These are phyloP conservation scores for Tremella fuciformis DNA, from an alignment of 768 basidiomycete genomes.

Conservation along the genomic window DNA sequence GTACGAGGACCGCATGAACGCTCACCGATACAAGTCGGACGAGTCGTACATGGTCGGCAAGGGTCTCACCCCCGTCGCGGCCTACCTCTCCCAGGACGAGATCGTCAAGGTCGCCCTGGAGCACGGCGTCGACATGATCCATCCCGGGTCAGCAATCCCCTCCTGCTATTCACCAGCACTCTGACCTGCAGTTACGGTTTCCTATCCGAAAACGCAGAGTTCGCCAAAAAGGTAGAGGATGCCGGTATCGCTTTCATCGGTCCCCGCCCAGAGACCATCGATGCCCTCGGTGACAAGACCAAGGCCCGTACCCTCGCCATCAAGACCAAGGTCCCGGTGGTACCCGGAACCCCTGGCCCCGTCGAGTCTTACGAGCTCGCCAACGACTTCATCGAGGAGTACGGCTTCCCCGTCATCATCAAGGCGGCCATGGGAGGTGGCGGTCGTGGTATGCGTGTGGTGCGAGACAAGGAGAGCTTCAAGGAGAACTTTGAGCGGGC, in stretches of 20 bases:
- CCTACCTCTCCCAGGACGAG: conserved; percentile 95
- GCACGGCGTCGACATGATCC: conserved; percentile 99
- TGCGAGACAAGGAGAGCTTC: conserved; percentile 89
- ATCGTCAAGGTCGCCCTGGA: conserved; percentile 95
- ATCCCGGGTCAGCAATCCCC: conserved; percentile 70
- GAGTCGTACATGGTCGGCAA: conserved; percentile 98
- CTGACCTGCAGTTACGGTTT: conserved; percentile 75
- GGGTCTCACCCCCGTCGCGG: conserved; percentile 90
- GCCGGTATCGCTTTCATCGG: conserved; percentile 97
- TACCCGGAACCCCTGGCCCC: conserved; percentile 96
- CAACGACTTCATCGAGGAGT: conserved; percentile 84
- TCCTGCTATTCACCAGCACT: neutral
- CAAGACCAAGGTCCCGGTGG: conserved; percentile 87
- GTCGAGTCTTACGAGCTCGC: conserved; percentile 77
- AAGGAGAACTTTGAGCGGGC: conserved; percentile 84
- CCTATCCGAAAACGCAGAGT: conserved; percentile 92
- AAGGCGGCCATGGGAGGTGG: conserved; percentile 99
- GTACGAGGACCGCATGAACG: conserved; percentile 90
- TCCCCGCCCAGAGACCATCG: conserved; percentile 91
- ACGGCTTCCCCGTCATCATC: conserved; percentile 98
- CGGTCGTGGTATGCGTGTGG: conserved; percentile 98
- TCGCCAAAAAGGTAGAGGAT: conserved; percentile 96
- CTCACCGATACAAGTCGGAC: conserved; percentile 98
- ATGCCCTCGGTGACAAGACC: conserved; percentile 97
- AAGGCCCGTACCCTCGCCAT: conserved; percentile 82